These are phyloP conservation scores for Sporothrix humicola DNA, from an alignment of 2,329 filamentous ascomycete genomes.

Conservation along the genomic window DNA sequence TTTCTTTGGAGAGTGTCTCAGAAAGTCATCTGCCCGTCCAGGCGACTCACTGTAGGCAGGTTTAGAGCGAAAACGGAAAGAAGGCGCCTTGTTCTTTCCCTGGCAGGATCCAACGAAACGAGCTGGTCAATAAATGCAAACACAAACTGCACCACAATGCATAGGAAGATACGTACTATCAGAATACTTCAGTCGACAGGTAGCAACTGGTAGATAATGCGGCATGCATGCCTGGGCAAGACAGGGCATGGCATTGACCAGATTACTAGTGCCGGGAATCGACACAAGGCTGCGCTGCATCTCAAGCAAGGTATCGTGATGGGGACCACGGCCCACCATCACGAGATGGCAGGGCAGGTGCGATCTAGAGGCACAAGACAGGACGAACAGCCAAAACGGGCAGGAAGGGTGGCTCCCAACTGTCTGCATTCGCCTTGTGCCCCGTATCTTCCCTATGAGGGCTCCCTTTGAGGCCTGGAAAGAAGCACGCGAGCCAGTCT, in stretches of 20 bases:
- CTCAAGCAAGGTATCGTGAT: neutral
- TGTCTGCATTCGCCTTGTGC: too few species aligned
- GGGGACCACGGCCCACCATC: neutral
- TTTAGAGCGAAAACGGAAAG: neutral
- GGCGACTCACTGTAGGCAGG: too few species aligned
- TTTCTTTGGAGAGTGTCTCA: neutral
- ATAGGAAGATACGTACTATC: neutral
- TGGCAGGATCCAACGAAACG: neutral
- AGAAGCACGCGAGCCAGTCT: slow-evolving; percentile 3
- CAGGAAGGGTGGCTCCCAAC: neutral
- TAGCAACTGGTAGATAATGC: neutral
- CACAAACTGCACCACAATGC: neutral
- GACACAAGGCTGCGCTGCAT: slow-evolving; percentile 13
- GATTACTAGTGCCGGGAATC: neutral
- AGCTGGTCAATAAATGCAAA: neutral
- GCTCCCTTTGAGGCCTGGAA: neutral
- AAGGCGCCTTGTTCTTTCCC: neutral
- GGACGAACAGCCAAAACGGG: neutral
- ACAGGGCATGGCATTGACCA: neutral
- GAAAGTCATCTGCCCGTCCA: too few species aligned
- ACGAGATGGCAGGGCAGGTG: slow-evolving; percentile 19
- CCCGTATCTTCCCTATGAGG: too few species aligned
- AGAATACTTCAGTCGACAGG: neutral
- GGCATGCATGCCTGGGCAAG: neutral
- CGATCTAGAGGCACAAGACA: neutral